A percentile compares a stretch with the other conserved stretches of the same genome.
Evolutionary conservation across 352 stramenopile genomes (phyloP).

Genomic region (Pythium angustatum): DNA sequence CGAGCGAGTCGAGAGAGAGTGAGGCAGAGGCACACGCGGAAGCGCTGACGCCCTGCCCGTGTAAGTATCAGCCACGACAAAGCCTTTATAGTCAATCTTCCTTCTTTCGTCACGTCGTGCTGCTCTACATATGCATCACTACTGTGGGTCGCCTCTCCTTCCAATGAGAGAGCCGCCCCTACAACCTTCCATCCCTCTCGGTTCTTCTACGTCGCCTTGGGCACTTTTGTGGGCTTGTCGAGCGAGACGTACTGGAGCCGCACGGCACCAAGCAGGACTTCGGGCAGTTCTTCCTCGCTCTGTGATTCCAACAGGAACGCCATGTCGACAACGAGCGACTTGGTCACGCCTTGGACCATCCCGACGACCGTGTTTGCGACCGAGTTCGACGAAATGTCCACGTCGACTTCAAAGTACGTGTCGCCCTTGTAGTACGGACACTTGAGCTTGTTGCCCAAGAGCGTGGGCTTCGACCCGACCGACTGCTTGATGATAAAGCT

Average conservation of each 20-base stretch:
- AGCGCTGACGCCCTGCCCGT: too few species aligned
- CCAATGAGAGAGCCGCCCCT: constrained; percentile 1
- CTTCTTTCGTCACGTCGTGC: not conserved
- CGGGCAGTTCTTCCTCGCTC: constrained; percentile 84
- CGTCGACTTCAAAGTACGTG: constrained; percentile 96
- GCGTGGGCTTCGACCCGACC: constrained; percentile 94
- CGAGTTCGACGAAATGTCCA: constrained; percentile 94
- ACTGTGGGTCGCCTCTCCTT: too few species aligned
- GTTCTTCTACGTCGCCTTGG: constrained; percentile 21
- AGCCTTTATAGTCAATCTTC: constrained; percentile 5
- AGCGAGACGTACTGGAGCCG: constrained; percentile 84
- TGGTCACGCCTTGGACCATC: constrained; percentile 89
- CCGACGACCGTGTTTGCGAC: constrained; percentile 89
- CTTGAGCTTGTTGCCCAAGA: constrained; percentile 97
- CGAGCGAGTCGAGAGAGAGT: too few species aligned
- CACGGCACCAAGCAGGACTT: constrained; percentile 77
- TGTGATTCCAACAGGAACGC: constrained; percentile 87
- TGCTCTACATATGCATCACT: too few species aligned
- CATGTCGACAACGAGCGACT: constrained; percentile 89
- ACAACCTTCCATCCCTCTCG: too few species aligned
- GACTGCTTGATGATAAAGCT: constrained; percentile 97
- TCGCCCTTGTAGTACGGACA: constrained; percentile 82
- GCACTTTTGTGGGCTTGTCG: constrained; percentile 70
- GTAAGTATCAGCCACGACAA: constrained; percentile 16
- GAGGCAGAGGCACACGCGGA: too few species aligned